phyloP scores from a whole-genome alignment of 2,329 filamentous ascomycete genomes.

The Xylariaceae sp. region DNA sequence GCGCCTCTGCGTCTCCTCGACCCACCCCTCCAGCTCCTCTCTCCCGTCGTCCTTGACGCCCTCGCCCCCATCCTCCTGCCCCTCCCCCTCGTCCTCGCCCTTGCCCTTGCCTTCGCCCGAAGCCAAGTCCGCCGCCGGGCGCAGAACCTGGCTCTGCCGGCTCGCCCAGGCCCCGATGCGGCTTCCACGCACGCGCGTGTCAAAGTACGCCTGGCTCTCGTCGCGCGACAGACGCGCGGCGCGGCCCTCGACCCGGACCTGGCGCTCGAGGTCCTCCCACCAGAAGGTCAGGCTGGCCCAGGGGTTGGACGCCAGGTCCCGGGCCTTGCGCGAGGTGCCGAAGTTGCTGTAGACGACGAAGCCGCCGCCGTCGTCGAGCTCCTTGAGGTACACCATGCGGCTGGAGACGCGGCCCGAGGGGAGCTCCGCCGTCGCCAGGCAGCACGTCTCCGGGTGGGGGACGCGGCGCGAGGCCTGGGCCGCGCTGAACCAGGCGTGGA shows the following conservation, averaged over 20 bases:
- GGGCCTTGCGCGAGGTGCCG: constrained; percentile 66
- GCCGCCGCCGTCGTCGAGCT: constrained; percentile 68
- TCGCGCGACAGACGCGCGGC: constrained; percentile 61
- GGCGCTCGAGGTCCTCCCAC: constrained; percentile 82
- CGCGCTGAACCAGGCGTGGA: constrained; percentile 81
- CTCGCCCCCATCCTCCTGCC: constrained; percentile 6
- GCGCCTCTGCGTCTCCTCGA: constrained; percentile 68
- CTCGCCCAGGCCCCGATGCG: constrained; percentile 92
- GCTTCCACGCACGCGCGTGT: constrained; percentile 70
- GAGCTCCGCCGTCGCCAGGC: constrained; percentile 76
- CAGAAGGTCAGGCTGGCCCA: constrained; percentile 83
- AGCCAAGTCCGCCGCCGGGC: constrained; percentile 55
- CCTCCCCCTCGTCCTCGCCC: constrained; percentile 57
- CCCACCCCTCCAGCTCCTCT: constrained; percentile 69
- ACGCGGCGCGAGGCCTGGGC: constrained; percentile 53
- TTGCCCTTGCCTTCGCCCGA: constrained; percentile 69
- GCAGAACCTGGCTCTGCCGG: constrained; percentile 75
- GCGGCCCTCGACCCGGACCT: constrained; percentile 82
- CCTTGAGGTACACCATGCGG: constrained; percentile 91
- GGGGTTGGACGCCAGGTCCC: constrained; percentile 67
- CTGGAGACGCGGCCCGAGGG: constrained; percentile 81
- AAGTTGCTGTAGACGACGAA: constrained; percentile 96
- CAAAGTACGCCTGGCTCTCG: constrained; percentile 69
- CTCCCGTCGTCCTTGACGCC: constrained; percentile 60
- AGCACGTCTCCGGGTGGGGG: constrained; percentile 82